Conservation (phyloP, 345 rosid genomes). For the Ricinus communis region DNA sequence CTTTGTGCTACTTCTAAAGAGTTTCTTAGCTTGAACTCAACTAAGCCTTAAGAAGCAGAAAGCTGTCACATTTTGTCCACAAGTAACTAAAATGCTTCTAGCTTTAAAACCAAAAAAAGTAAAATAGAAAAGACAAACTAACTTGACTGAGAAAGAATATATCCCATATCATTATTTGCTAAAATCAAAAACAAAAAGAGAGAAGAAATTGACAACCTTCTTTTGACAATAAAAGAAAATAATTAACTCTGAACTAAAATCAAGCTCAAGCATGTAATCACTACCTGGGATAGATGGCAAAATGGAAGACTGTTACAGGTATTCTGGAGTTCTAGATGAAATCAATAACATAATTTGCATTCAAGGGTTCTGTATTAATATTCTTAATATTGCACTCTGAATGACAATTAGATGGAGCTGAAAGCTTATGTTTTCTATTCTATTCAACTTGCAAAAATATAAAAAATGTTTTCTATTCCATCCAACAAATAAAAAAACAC, state of each 20-base stretch:
- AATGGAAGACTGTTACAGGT: not conserved
- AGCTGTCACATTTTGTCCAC: too few relatives aligned
- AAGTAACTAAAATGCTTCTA: too few relatives aligned
- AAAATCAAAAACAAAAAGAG: too few relatives aligned
- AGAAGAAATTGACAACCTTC: too few relatives aligned
- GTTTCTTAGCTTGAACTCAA: not conserved
- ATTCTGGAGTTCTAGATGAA: not conserved
- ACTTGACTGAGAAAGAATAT: not conserved
- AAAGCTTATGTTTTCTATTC: not conserved
- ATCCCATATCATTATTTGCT: not conserved
- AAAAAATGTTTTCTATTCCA: too few relatives aligned
- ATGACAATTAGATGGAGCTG: not conserved
- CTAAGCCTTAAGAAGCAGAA: too few relatives aligned
- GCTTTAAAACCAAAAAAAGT: too few relatives aligned
- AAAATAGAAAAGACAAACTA: not conserved
- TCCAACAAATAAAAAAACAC: too few relatives aligned
- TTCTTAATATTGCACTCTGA: not conserved
- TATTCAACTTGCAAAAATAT: conserved; percentile 1
- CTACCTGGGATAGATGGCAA: not conserved
- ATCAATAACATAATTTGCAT: not conserved
- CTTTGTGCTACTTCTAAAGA: not conserved
- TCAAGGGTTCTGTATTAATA: not conserved
- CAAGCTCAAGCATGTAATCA: not conserved
- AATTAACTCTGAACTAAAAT: not conserved
- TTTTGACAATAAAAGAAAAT: not conserved